phyloP scores from a whole-genome alignment of 805 yeast species.

The Wickerhamomyces queroliae region DNA sequence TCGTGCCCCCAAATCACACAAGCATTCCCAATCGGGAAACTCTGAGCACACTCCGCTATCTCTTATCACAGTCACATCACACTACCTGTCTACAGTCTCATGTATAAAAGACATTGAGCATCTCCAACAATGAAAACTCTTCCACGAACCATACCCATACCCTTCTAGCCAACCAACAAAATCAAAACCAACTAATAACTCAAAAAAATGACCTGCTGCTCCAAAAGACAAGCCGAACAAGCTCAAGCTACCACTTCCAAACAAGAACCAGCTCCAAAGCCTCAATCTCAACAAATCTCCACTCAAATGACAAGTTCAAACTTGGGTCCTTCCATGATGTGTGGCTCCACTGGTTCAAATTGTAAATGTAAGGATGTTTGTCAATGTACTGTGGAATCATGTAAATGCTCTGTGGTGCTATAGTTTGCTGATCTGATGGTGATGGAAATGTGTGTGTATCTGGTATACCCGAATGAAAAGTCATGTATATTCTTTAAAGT shows the following conservation, averaged over 20 bases:
- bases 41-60: background rate
- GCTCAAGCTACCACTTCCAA: background rate
- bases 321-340: constrained; percentile 13
- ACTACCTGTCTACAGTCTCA: no score
- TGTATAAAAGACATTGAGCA: no score
- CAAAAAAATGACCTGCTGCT: background rate
- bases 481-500: no score
- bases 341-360: constrained; percentile 14
- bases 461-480: background rate
- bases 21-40: background rate
- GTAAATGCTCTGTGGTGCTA: constrained; percentile 20
- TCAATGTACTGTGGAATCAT: constrained; percentile 18
- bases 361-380: constrained; percentile 23
- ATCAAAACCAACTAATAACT: no score
- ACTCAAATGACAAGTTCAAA: constrained; percentile 19
- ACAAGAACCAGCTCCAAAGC: background rate
- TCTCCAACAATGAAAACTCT: no score
- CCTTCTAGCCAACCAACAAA: no score
- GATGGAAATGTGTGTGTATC: background rate
- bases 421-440: background rate
- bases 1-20: no score
- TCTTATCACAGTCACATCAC: background rate
- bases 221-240: background rate
- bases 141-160: no score
- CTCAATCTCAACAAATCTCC: constrained; percentile 8